Evolutionary conservation across 768 basidiomycete species (phyloP).

Genomic region (Cubamyces lactineus): DNA sequence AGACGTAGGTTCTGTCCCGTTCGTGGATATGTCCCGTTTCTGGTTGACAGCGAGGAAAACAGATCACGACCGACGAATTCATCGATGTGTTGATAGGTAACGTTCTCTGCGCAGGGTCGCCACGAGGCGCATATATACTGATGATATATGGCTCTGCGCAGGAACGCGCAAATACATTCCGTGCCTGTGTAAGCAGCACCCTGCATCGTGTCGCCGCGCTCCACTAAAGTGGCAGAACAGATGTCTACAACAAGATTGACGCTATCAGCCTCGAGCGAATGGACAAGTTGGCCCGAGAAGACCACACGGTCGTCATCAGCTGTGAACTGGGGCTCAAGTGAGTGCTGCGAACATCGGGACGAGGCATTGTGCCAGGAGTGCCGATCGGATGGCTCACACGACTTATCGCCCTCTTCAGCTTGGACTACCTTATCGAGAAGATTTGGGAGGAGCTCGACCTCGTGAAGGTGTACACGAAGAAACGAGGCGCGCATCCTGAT

Average conservation of each 20-base stretch:
- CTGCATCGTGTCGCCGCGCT: slow-evolving; percentile 14
- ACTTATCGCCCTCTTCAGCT: slow-evolving; percentile 43
- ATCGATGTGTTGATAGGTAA: slow-evolving; percentile 96
- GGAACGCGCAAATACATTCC: slow-evolving; percentile 95
- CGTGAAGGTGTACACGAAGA: slow-evolving; percentile 96
- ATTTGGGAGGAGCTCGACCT: slow-evolving; percentile 82
- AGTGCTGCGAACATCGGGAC: neutral
- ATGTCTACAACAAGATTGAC: slow-evolving; percentile 98
- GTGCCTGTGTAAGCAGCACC: slow-evolving; percentile 70
- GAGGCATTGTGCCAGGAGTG: too few species aligned
- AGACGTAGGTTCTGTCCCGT: slow-evolving; percentile 63
- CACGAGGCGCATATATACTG: slow-evolving; percentile 1
- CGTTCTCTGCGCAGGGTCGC: slow-evolving; percentile 12
- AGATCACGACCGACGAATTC: slow-evolving; percentile 94
- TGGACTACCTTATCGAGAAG: slow-evolving; percentile 73
- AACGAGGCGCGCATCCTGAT: slow-evolving; percentile 93
- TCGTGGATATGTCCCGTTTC: slow-evolving; percentile 10
- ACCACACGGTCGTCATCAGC: slow-evolving; percentile 91
- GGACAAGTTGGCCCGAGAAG: slow-evolving; percentile 80
- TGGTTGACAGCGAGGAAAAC: slow-evolving; percentile 36
- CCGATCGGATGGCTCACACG: neutral
- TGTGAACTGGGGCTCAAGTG: slow-evolving; percentile 95
- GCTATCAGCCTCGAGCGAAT: slow-evolving; percentile 82
- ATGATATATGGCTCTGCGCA: slow-evolving; percentile 31
- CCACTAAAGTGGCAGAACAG: slow-evolving; percentile 39